These are phyloP conservation scores for Mucuna pruriens DNA, from an alignment of 306 rosid species.

Conservation along the genomic window DNA sequence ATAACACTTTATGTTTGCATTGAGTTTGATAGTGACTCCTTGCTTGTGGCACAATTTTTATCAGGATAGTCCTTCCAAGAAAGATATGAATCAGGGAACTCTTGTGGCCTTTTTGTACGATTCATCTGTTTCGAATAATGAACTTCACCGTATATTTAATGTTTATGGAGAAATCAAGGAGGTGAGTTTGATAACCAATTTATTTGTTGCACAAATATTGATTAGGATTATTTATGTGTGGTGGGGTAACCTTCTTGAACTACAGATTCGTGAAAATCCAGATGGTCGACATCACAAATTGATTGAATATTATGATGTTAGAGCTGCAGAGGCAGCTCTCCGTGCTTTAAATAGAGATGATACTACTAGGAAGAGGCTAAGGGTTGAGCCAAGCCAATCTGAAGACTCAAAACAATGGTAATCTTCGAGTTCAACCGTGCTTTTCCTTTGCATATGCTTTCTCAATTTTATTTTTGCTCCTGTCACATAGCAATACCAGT, in stretches of 20 bases:
- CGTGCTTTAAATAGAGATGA: slow-evolving; percentile 49
- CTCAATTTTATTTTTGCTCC: slow-evolving; percentile 6
- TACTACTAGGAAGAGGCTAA: slow-evolving; percentile 53
- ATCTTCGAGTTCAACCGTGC: slow-evolving; percentile 1
- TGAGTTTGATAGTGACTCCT: neutral
- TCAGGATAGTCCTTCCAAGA: slow-evolving; percentile 57
- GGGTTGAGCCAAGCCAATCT: slow-evolving; percentile 50
- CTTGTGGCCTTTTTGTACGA: slow-evolving; percentile 52
- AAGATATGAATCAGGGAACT: slow-evolving; percentile 51
- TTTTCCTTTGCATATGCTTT: slow-evolving; percentile 17
- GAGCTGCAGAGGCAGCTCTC: slow-evolving; percentile 65
- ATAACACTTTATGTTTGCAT: neutral
- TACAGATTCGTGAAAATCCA: slow-evolving; percentile 55
- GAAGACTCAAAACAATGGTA: slow-evolving; percentile 50
- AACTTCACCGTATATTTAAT: slow-evolving; percentile 51
- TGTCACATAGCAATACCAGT: neutral
- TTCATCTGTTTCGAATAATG: slow-evolving; percentile 54
- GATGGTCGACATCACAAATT: slow-evolving; percentile 38
- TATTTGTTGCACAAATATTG: slow-evolving; percentile 21
- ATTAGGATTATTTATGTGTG: neutral
- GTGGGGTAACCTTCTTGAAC: slow-evolving; percentile 8
- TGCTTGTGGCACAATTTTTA: slow-evolving; percentile 10
- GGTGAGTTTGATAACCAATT: slow-evolving; percentile 42
- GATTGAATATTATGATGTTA: slow-evolving; percentile 58
- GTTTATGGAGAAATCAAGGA: slow-evolving; percentile 64